Evolutionary conservation across 768 basidiomycete species (phyloP), one percentile per base, ranked within the genome.

Genomic region (Lactarius tabidus): DNA sequence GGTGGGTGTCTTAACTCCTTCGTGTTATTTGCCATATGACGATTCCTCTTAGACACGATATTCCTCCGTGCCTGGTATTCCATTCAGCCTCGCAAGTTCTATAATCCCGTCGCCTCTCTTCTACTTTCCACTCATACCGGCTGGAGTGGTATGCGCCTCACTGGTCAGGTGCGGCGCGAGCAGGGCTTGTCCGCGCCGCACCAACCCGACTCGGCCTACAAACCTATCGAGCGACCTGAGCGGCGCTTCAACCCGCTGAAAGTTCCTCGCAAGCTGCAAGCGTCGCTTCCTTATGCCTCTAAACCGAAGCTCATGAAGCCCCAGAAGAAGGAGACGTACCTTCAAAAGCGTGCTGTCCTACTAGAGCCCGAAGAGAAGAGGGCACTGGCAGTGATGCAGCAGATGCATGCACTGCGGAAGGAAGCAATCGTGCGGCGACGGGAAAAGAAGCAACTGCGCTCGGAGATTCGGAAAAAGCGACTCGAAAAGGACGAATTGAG

Each of bases 31-130:
- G 26, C 29, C 14, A 28, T 38, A 66, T 3, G 38, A 36, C 29
- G 33, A 51, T 41, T 55, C 17, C 43, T n/a, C 12, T 35, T 62
- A 95, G 97, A 98, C 72, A 89, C 98, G 62, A 83, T 98, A 63
- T 98, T 99, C 81, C 80, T 99, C 10, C 85, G 96, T 28, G 94
- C 95, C 1, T 99, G 97, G 97, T 95, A 95, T 76, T 88, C 94
- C 28, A 88, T 99, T 61, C 88, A 95, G 74, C 96, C 97, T 6
- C 86, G 95, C 68, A 91, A 93, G 75, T 95, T 91, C 77, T 99
- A 98, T 80, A 98, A 95, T 75, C 92, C 97, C 1, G 93, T 98
- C 68, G 95, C 93, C 0, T 95, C 93, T 1, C 81, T 98, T 3
- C 82, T 99, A 0, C 80, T 95, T 10, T 85, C 89, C 18, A 84